A percentile compares a stretch with the other conserved stretches of the same genome.
These are phyloP conservation scores for Xerocomus amazonicus DNA, from an alignment of 1,284 basidiomycete genomes.

Conservation along the genomic window DNA sequence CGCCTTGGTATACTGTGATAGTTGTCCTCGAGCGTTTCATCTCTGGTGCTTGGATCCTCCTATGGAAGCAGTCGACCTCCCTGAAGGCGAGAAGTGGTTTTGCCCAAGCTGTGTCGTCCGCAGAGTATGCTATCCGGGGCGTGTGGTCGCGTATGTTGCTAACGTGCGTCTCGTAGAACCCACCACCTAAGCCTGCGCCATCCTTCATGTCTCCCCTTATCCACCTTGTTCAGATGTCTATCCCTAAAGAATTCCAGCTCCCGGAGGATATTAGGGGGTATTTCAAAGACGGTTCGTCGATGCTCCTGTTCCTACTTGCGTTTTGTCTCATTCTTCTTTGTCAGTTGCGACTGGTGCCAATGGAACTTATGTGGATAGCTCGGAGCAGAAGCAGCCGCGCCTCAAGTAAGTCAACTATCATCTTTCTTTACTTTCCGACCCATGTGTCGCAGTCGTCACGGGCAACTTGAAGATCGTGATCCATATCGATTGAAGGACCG, in stretches of 20 bases:
- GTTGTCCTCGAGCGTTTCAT: conserved; percentile 95
- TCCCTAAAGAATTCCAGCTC: conserved; percentile 83
- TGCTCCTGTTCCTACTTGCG: conserved; percentile 10
- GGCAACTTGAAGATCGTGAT: conserved; percentile 89
- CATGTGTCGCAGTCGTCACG: conserved; percentile 66
- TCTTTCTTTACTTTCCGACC: conserved; percentile 9
- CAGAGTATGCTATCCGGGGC: conserved; percentile 48
- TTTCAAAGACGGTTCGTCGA: conserved; percentile 76
- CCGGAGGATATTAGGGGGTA: conserved; percentile 85
- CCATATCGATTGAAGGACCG: conserved; percentile 84
- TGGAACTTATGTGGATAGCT: conserved; percentile 75
- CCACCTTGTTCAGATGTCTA: conserved; percentile 56
- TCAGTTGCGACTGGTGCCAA: conserved; percentile 70
- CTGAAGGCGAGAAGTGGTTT: conserved; percentile 89
- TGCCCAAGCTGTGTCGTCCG: conserved; percentile 75
- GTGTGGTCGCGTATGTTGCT: conserved; percentile 12
- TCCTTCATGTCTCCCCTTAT: conserved; percentile 68
- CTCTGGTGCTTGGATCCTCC: conserved; percentile 96
- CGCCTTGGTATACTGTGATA: conserved; percentile 90
- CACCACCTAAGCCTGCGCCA: conserved; percentile 55
- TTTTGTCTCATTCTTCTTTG: conserved; percentile 14
- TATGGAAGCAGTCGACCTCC: conserved; percentile 81
- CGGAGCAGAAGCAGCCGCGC: conserved; percentile 72
- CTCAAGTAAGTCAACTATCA: conserved; percentile 53
- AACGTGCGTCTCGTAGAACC: conserved; percentile 45